phyloP scores from a whole-genome alignment of 2,329 filamentous ascomycete genomes.

The Paecilomyces variotii region DNA sequence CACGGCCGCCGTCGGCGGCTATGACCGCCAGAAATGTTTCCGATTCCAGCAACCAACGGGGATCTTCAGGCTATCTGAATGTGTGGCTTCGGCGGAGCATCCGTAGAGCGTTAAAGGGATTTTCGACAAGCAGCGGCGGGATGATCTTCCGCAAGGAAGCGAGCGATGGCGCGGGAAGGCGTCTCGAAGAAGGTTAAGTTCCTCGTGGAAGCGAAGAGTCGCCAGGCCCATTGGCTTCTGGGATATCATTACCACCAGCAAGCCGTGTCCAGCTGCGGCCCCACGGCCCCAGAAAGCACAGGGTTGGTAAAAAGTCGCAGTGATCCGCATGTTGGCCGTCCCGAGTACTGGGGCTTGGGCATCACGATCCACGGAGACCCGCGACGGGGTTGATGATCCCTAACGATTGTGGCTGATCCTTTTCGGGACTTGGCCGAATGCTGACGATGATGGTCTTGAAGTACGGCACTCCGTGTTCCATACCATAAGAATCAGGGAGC shows the following conservation, averaged over 20 bases:
- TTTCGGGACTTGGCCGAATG: neutral
- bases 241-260: neutral
- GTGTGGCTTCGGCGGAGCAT: neutral
- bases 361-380: conserved; percentile 2
- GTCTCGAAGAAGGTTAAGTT: conserved; percentile 1
- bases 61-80: neutral
- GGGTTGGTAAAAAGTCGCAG: conserved; percentile 2
- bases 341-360: conserved; percentile 3
- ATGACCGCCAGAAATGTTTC: neutral
- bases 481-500: neutral
- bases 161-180: conserved; percentile 2
- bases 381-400: conserved; percentile 5
- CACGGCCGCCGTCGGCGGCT: neutral
- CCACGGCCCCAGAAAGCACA: neutral
- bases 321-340: conserved; percentile 3
- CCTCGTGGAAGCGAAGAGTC: conserved; percentile 12
- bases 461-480: neutral
- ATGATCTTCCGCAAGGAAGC: conserved; percentile 4
- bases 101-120: neutral
- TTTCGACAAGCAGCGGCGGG: neutral
- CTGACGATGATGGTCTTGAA: neutral
- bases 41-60: neutral
- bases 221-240: neutral
- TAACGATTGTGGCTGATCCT: conserved; percentile 9
- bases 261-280: neutral